Evolutionary conservation across 306 rosid genomes (phyloP), one percentile per base, ranked within the genome.

Genomic region (Cyclanthera cordifolia): DNA sequence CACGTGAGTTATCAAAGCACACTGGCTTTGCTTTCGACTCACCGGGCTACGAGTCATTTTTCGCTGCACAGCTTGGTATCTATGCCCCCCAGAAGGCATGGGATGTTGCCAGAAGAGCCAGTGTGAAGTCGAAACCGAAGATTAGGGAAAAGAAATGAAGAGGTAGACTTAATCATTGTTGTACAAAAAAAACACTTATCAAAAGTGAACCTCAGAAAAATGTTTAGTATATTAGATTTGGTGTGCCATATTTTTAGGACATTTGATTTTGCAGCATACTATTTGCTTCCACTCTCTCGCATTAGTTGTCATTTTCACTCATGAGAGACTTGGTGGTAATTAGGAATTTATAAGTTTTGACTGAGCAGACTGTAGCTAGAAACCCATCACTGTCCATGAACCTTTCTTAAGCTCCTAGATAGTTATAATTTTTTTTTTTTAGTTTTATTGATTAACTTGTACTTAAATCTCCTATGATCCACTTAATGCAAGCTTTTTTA

Each of bases 71-170:
- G 84, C 82, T 76, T 2, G 96, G 98, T 52, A 71, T 86, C 13
- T 74, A 79, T 73, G 84, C 88, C 32, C 96, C 98, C 32, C 98
- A 89, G 54, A 93, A 86, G 70, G 89, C 96, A 32, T 93, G 98
- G 98, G 98, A 93, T 72, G 98, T 93, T 76, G 98, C 98, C 37
- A 85, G 89, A 72, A 80, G 98, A 79, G 96, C 98, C 78, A 89
- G 98, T 83, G 78, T 85, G 82, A 85, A 46, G 78, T 61, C 88
- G 5, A 73, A 71, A 21, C 81, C 82, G 4, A 92, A 86, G 88
- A 59, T 7, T 16, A 80, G 66, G 49, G 78, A 50, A 25, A 78
- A 77, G 77, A 87, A 81, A 71, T 91, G 81, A 78, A 73, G 60
- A 78, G 75, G 60, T 69, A 76, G 69, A 24, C 71, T 66, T 23